phyloP scores from a whole-genome alignment of 2,329 filamentous ascomycete species.

The Paecilomyces sp. region DNA sequence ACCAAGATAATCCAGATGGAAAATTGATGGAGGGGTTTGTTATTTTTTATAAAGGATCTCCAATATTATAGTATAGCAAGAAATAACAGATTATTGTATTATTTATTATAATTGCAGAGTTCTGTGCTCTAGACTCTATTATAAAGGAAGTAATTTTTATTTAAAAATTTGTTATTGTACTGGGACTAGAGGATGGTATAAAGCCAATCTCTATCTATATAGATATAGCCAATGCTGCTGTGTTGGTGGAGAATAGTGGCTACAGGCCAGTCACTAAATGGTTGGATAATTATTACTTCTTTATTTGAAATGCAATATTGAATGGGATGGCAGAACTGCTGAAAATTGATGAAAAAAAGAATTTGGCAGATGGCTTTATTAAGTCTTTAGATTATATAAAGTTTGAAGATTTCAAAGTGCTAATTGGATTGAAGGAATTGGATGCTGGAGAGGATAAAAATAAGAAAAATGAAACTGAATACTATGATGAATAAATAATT shows the following conservation, averaged over 20 bases:
- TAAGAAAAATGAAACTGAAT: too few relatives aligned
- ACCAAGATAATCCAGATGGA: neutral
- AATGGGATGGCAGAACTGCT: neutral
- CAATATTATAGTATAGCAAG: neutral
- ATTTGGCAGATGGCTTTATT: neutral
- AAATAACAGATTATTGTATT: neutral
- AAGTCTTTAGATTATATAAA: neutral
- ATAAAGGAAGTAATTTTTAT: neutral
- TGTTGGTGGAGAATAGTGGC: neutral
- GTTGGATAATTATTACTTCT: neutral
- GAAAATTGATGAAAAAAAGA: neutral
- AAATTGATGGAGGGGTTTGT: neutral
- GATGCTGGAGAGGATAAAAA: too few relatives aligned
- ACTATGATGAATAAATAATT: too few relatives aligned
- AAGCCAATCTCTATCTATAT: neutral
- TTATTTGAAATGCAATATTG: neutral
- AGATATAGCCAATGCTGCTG: neutral
- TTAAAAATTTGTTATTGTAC: neutral
- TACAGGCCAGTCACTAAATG: neutral
- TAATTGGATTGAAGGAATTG: too few relatives aligned
- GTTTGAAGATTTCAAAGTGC: neutral
- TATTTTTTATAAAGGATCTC: neutral
- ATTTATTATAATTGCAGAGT: neutral
- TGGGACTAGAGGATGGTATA: neutral
- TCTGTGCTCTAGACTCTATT: neutral